Base-by-base conservation (phyloP, 805 yeast species). In the Helenozyma rhizophorensis region DNA sequence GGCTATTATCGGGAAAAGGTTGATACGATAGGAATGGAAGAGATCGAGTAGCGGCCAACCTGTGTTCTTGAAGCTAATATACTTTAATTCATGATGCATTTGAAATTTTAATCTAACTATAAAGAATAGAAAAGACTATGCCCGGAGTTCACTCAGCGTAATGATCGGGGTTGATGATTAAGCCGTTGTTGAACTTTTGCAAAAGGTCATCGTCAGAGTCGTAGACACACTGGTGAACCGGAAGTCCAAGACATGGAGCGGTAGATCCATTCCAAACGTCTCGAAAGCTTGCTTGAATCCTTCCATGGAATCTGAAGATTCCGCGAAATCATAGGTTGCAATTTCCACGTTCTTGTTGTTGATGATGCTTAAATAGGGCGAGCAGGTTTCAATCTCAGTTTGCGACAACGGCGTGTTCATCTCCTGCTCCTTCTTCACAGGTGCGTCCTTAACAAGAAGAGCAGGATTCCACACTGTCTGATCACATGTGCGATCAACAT, bases 321-420 rank as follows among this genome's bases (percentile, higher is more conserved):
- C 33, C n/a, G 34, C 46, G 17, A 45, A 46, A 14, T 49, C 51
- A 43, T 52, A 65, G 9, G 55, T 50, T 18, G 60, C 51, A 39
- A 64, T 54, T 28, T 48, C 47, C 15, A 62, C 48, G 32, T 59
- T 58, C 27, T 49, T 45, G 40, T 52, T 53, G 31, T 54, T 56
- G 18, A 62, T 48, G 24, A 64, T 37, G 30, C 56, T 55, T 29
- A 56, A 45, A 34, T 55, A 62, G 4, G 70, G 70, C 14, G 51
- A 53, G 39, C 78, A 69, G 0, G 81, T 73, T 42, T 76, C 81
- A 33, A 78, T 69, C 48, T 76, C 82, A 21, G 76, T 68, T 36
- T 72, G 71, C 0, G 76, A 66, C 19, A 75, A 50, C 3, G 72
- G 72, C 3, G 41, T 36, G 10, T 40, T 44, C 15, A 32, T 23